Base-by-base conservation (phyloP, 352 stramenopile genomes). In the Plasmopara viticola region DNA sequence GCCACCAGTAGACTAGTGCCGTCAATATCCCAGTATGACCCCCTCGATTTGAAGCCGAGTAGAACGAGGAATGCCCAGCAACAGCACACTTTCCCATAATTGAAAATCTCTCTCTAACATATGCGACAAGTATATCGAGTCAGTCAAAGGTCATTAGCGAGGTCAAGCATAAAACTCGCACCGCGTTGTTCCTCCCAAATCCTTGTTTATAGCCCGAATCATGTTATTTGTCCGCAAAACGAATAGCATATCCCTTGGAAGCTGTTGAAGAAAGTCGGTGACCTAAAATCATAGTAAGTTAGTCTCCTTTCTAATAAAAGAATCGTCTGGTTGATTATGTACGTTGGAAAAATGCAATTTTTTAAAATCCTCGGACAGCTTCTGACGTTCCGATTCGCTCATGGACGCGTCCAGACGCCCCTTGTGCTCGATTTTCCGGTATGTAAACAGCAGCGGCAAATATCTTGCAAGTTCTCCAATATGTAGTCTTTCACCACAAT, bases 201-300 rank as follows among this genome's bases (percentile, higher is more conserved):
- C 81, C 48, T 95, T 94, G 66, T 96, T 97, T 18, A 97, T 63
- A 18, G 79, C 69, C 6, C 88, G 84, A 39, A 95, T 85, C 72
- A 97, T 92, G 56, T 96, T 95, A 63, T 90, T 95, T 17, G 83
- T 95, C 29, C 86, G 83, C 41, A 95, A 90, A 14, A 97, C 80
- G 49, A 96, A 97, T 12, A 96, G 56, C 79, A 97, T 93, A 50
- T 97, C 88, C 6, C 84, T 74, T 6, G 88, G 88, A 46, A 97
- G 54, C 29, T 86, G 74, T 66, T 94, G 70, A 15, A 97, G 46
- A 53, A 96, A 95, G 35, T 86, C 74, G 10, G 72, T 79, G 7
- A 91, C 60, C 80, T 90, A 49, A 15, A 46, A 15, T 52, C 58
- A 46, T 7, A 54, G 44, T 62, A 33, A 59, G 28, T 58, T 30